Base-by-base conservation (phyloP, 2,329 filamentous ascomycete genomes). In the Fusarium sp. region DNA sequence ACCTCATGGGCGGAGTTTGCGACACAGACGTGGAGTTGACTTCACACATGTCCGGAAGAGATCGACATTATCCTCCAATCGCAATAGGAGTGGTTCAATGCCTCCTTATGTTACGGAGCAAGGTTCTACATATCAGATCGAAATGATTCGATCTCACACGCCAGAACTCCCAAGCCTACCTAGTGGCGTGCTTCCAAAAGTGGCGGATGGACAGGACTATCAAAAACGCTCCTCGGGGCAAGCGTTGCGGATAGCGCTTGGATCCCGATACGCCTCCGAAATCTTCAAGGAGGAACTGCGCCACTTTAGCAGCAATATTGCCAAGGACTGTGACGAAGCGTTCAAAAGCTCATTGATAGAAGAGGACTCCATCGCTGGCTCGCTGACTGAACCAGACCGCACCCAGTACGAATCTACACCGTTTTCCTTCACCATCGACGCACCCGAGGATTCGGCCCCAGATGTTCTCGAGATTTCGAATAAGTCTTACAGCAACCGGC, bases 251-350 rank as follows among this genome's bases (percentile, higher is more conserved):
- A 66, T 65, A 38, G 54, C 56, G 22, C 54, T 75, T 41, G 77
- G 75, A 22, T 63, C 70, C 14, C 64, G 70, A 39, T 78, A 78
- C 73, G 79, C 77, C 50, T 82, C 82, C n/a, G 68, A 81, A 56
- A 76, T 84, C 45, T 82, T 87, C 76, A 91, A 90, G 75, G 94
- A 95, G 66, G 95, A 98, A 80, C 89, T 96, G 61, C 89, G 94
- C 12, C 92, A 96, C 76, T 92, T 97, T 65, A 97, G 94, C 76
- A 90, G 90, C 77, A 94, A 94, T 77, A 91, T 98, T 70, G 94
- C 94, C 56, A 94, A 94, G 81, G 94, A 96, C 66, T 97, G 95
- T 79, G 95, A 98, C 79, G 94, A 96, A 78, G 95, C 95, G 3
- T 98, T 98, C 84, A 95, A 94, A 79, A 91, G 92, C 75, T 87